Evolutionary conservation across 1,284 basidiomycete species (phyloP).

Genomic region (Puccinia horiana): DNA sequence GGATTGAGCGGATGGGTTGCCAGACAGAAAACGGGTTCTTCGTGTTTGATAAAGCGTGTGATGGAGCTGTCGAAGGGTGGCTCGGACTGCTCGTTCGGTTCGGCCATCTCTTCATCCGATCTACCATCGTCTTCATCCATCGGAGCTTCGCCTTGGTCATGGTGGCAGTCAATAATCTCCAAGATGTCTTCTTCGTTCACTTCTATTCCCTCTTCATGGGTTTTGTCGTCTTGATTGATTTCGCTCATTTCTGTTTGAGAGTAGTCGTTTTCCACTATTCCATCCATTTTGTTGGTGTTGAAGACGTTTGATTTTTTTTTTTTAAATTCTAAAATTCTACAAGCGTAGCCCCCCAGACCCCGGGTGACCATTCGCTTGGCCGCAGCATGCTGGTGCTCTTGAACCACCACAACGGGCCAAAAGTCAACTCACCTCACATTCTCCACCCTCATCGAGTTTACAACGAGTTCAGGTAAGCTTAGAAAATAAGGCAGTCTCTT

Average conservation of each 20-base stretch:
- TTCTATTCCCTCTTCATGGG: slow-evolving; percentile 1
- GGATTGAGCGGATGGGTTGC: slow-evolving; percentile 73
- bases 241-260: background rate
- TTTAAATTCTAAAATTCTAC: too few relatives aligned
- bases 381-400: too few relatives aligned
- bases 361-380: background rate
- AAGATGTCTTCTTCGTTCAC: slow-evolving; percentile 38
- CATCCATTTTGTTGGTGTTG: background rate
- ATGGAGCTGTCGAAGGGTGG: slow-evolving; percentile 57
- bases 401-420: too few relatives aligned
- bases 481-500: too few relatives aligned
- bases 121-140: slow-evolving; percentile 50
- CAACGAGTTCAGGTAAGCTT: too few relatives aligned
- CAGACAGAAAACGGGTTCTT: slow-evolving; percentile 74
- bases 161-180: slow-evolving; percentile 51
- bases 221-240: background rate
- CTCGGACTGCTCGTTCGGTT: background rate
- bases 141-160: slow-evolving; percentile 51
- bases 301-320: background rate
- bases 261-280: background rate
- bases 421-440: too few relatives aligned
- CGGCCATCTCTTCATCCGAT: slow-evolving; percentile 54
- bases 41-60: slow-evolving; percentile 59
- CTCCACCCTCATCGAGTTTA: too few relatives aligned
- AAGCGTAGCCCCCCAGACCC: background rate